These are phyloP conservation scores for Neurospora sp. DNA, from an alignment of 495 filamentous ascomycete species.

Conservation along the genomic window DNA sequence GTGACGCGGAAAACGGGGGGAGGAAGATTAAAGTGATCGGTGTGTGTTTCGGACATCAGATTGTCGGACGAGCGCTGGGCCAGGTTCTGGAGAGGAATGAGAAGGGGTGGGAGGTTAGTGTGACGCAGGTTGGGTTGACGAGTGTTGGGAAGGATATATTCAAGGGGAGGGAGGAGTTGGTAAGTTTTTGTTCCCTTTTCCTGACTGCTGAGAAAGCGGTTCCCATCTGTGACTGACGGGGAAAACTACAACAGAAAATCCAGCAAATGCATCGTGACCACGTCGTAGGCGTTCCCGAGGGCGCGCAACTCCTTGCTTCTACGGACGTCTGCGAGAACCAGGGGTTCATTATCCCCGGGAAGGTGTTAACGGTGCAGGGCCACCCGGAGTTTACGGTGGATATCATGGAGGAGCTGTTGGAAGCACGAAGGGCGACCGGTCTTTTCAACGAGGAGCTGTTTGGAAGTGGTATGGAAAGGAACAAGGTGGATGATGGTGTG, in stretches of 20 bases:
- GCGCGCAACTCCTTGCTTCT: slow-evolving; percentile 52
- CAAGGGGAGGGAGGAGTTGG: slow-evolving; percentile 49
- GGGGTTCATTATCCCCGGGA: slow-evolving; percentile 61
- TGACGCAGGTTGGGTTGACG: slow-evolving; percentile 60
- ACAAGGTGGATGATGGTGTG: slow-evolving; percentile 58
- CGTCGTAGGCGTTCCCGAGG: slow-evolving; percentile 53
- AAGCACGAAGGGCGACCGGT: slow-evolving; percentile 45
- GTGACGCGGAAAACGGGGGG: slow-evolving; percentile 18
- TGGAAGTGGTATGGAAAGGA: slow-evolving; percentile 56
- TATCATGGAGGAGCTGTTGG: slow-evolving; percentile 63
- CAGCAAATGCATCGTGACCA: slow-evolving; percentile 89
- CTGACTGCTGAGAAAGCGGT: too few relatives aligned
- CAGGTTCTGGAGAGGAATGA: slow-evolving; percentile 55
- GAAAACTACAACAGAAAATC: slow-evolving; percentile 29
- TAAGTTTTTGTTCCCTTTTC: slow-evolving; percentile 32
- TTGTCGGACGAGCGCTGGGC: slow-evolving; percentile 68
- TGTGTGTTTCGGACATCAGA: slow-evolving; percentile 89
- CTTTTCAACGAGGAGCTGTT: slow-evolving; percentile 57
- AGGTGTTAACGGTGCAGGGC: slow-evolving; percentile 73
- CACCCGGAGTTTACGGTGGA: slow-evolving; percentile 81
- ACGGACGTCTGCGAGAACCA: slow-evolving; percentile 64
- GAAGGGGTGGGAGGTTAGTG: slow-evolving; percentile 73
- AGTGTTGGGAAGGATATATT: slow-evolving; percentile 64
- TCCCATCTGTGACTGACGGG: background rate
- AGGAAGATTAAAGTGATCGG: slow-evolving; percentile 57